Evolutionary conservation across 768 basidiomycete species (phyloP).

Genomic region (Boletus speciosus): DNA sequence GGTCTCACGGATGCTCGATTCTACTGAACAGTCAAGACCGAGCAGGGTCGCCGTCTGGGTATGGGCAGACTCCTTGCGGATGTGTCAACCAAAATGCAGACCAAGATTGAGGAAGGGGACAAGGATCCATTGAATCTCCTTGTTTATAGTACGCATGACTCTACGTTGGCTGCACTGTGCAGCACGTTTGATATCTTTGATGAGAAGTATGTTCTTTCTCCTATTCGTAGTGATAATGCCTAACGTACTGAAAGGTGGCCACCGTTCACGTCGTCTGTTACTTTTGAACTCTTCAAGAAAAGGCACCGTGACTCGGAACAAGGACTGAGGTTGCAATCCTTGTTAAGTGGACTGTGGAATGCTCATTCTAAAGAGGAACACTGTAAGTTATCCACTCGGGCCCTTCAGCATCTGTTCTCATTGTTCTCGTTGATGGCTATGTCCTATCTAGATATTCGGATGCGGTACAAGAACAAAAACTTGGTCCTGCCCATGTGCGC

Average conservation of each 20-base stretch:
- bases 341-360: conserved; percentile 41
- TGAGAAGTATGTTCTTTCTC: conserved; percentile 45
- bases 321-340: conserved; percentile 32
- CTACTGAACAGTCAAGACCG: conserved; percentile 54
- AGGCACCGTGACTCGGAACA: not conserved
- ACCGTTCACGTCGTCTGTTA: conserved; percentile 68
- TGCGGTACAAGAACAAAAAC: conserved; percentile 71
- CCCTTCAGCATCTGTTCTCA: not conserved
- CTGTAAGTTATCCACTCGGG: conserved; percentile 33
- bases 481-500: conserved; percentile 64
- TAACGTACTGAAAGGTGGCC: conserved; percentile 52
- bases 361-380: conserved; percentile 34
- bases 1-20: not conserved
- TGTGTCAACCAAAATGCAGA: conserved; percentile 58
- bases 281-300: conserved; percentile 69
- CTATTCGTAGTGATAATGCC: not conserved
- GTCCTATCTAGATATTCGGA: conserved; percentile 51
- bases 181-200: conserved; percentile 71
- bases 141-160: conserved; percentile 71
- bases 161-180: conserved; percentile 60
- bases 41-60: conserved; percentile 71
- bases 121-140: conserved; percentile 58
- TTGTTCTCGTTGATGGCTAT: not conserved
- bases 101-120: conserved; percentile 45
- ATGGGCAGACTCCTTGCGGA: conserved; percentile 75